These are phyloP conservation scores for Aspergillus tubingensis DNA, from an alignment of 2,329 filamentous ascomycete species.

Conservation along the genomic window DNA sequence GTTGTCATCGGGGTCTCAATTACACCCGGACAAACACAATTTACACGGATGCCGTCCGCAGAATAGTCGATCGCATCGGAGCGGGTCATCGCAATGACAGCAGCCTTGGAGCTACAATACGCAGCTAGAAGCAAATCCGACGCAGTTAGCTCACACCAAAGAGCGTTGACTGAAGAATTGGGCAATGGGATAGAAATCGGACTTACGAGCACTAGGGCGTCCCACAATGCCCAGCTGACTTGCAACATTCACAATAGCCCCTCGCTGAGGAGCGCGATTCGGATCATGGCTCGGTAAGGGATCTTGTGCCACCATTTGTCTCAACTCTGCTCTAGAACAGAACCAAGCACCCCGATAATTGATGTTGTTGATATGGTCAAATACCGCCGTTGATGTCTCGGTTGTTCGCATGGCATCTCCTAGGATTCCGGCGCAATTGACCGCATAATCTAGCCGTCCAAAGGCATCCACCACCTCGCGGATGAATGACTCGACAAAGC, in stretches of 20 bases:
- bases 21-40: conserved; percentile 44
- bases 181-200: background rate
- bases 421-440: conserved; percentile 58
- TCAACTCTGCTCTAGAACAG: conserved; percentile 47
- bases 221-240: conserved; percentile 56
- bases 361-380: conserved; percentile 57
- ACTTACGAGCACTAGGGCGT: conserved; percentile 49
- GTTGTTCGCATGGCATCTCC: conserved; percentile 30
- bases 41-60: conserved; percentile 34
- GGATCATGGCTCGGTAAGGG: conserved; percentile 43
- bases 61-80: conserved; percentile 61
- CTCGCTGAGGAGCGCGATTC: conserved; percentile 42
- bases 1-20: conserved; percentile 53
- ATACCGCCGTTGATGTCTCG: conserved; percentile 52
- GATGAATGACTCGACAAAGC: conserved; percentile 45
- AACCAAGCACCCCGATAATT: conserved; percentile 59
- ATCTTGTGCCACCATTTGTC: conserved; percentile 51
- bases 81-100: conserved; percentile 60
- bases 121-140: conserved; percentile 41
- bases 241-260: conserved; percentile 55
- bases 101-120: conserved; percentile 61
- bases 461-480: conserved; percentile 37
- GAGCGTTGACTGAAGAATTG: background rate
- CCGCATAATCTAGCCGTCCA: conserved; percentile 56
- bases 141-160: background rate